Conservation (phyloP, 495 filamentous ascomycete genomes). For the Parathielavia appendiculata region DNA sequence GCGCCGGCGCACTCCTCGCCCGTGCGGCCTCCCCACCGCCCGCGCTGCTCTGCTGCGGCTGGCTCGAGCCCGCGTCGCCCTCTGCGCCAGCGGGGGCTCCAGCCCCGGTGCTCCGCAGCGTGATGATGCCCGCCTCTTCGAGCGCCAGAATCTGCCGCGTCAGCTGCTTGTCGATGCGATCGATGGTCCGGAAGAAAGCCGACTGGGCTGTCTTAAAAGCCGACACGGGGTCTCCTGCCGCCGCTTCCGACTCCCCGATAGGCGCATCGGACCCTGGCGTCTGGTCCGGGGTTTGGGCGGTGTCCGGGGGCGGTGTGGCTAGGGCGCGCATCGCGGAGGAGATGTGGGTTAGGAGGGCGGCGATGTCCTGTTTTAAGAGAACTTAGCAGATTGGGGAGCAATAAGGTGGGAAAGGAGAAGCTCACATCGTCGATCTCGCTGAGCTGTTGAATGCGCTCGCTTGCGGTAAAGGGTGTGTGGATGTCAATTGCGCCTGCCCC, state of each 20-base stretch:
- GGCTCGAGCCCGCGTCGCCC: not conserved
- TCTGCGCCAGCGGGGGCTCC: not conserved
- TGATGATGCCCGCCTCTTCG: slow-evolving; percentile 69
- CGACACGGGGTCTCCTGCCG: slow-evolving; percentile 46
- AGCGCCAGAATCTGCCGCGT: slow-evolving; percentile 74
- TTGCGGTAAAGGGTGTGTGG: slow-evolving; percentile 50
- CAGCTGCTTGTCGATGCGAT: slow-evolving; percentile 63
- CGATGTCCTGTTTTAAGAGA: slow-evolving; percentile 34
- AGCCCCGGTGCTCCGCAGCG: slow-evolving; percentile 29
- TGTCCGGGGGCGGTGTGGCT: slow-evolving; percentile 42
- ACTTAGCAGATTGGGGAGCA: not conserved
- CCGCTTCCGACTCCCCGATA: not conserved
- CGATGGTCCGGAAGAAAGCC: slow-evolving; percentile 61
- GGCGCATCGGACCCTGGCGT: not conserved
- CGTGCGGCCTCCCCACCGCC: not conserved
- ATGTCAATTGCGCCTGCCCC: slow-evolving; percentile 17
- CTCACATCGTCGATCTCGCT: slow-evolving; percentile 65
- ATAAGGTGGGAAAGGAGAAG: not conserved
- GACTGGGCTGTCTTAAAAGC: slow-evolving; percentile 60
- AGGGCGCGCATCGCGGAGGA: slow-evolving; percentile 66
- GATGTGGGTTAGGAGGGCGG: slow-evolving; percentile 59
- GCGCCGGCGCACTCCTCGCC: slow-evolving; percentile 6
- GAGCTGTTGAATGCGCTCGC: slow-evolving; percentile 72
- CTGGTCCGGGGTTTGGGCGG: slow-evolving; percentile 17
- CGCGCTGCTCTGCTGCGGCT: slow-evolving; percentile 3